A percentile compares a stretch with the other conserved stretches of the same genome.
Evolutionary conservation across 1,284 basidiomycete species (phyloP).

Genomic region (Leccinum pallidistipes): DNA sequence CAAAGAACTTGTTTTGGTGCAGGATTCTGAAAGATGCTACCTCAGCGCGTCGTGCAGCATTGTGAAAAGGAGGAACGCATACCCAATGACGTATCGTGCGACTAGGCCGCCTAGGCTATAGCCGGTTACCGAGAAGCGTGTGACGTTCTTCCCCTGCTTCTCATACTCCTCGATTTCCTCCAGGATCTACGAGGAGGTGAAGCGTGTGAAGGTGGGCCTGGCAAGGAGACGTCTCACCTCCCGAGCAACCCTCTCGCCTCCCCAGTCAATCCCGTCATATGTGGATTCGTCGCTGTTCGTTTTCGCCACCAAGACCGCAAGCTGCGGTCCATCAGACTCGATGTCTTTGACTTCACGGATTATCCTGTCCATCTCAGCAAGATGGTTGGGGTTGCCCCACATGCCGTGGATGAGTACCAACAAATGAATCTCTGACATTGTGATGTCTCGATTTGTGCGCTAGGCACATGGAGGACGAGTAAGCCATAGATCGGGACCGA

Average conservation of each 20-base stretch:
- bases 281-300: slow-evolving; percentile 60
- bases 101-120: slow-evolving; percentile 84
- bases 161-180: slow-evolving; percentile 54
- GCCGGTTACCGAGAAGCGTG: slow-evolving; percentile 70
- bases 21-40: slow-evolving; percentile 48
- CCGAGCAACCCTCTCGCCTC: slow-evolving; percentile 63
- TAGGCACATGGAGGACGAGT: not conserved
- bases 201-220: not conserved
- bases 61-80: slow-evolving; percentile 11
- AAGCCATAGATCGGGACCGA: slow-evolving; percentile 1
- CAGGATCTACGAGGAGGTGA: slow-evolving; percentile 43
- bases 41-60: slow-evolving; percentile 5
- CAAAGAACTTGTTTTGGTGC: slow-evolving; percentile 68
- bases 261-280: slow-evolving; percentile 77
- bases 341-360: slow-evolving; percentile 39
- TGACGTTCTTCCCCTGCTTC: slow-evolving; percentile 54
- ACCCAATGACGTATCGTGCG: slow-evolving; percentile 78
- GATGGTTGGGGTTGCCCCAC: slow-evolving; percentile 73
- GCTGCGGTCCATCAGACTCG: slow-evolving; percentile 23
- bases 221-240: slow-evolving; percentile 48
- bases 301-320: slow-evolving; percentile 51
- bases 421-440: slow-evolving; percentile 47
- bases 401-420: slow-evolving; percentile 80
- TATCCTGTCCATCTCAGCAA: slow-evolving; percentile 46
- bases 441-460: slow-evolving; percentile 4